These are phyloP conservation scores for Tolypocladium ovalisporum DNA, from an alignment of 2,329 filamentous ascomycete genomes.

Conservation along the genomic window DNA sequence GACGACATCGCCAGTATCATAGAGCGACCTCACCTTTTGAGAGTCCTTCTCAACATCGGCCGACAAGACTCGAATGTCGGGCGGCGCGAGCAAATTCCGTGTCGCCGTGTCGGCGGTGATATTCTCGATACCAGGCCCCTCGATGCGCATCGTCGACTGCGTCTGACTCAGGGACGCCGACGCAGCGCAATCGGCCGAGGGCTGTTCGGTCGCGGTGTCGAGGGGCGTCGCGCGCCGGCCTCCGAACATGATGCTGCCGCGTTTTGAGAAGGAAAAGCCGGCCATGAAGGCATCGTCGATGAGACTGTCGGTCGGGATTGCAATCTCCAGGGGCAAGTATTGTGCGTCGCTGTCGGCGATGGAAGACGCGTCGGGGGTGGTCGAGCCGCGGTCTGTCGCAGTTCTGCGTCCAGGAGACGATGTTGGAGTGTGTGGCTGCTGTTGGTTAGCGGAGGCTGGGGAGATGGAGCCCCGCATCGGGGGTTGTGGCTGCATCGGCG, in stretches of 20 bases:
- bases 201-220: conserved; percentile 7
- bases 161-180: conserved; percentile 3
- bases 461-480: conserved; percentile 13
- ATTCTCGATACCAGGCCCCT: background rate
- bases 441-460: conserved; percentile 8
- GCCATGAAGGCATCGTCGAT: conserved; percentile 48
- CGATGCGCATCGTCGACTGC: background rate
- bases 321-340: conserved; percentile 42
- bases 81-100: conserved; percentile 15
- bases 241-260: conserved; percentile 52
- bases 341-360: conserved; percentile 16
- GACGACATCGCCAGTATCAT: conserved; percentile 43
- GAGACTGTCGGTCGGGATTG: conserved; percentile 44
- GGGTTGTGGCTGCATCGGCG: conserved; percentile 9
- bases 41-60: conserved; percentile 50
- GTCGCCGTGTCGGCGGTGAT: conserved; percentile 1
- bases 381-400: conserved; percentile 9
- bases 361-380: conserved; percentile 8
- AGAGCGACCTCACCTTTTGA: conserved; percentile 58
- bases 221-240: conserved; percentile 24
- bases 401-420: background rate
- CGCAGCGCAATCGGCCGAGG: background rate
- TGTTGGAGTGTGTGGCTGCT: conserved; percentile 2
- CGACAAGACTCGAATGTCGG: conserved; percentile 42
- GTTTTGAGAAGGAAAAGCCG: conserved; percentile 48